Percentiles rank a stretch among this genome's conserved stretches.
These are phyloP conservation scores for Neodidymelliopsis sp. DNA, from an alignment of 2,329 filamentous ascomycete species.

Conservation along the genomic window DNA sequence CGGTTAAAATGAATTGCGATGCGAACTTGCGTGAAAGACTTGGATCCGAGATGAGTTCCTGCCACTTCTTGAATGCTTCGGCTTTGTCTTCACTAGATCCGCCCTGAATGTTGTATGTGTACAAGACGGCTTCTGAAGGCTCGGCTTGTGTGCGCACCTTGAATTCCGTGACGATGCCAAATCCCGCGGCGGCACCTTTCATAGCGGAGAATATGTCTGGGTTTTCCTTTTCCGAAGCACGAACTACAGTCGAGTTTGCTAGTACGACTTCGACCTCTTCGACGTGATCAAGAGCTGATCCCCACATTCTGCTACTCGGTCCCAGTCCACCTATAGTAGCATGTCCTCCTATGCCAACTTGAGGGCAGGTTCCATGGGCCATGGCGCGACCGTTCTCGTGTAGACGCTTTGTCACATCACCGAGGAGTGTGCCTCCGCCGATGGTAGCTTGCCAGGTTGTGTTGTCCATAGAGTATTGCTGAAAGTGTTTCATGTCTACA, in stretches of 20 bases:
- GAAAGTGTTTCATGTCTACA: constrained; percentile 59
- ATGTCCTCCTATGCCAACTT: constrained; percentile 49
- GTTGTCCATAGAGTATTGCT: constrained; percentile 55
- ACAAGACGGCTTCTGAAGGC: constrained; percentile 42
- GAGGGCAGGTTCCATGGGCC: constrained; percentile 55
- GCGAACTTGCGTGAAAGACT: constrained; percentile 44
- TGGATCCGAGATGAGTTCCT: constrained; percentile 43
- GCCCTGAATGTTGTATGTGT: constrained; percentile 42
- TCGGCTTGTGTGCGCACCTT: constrained; percentile 47
- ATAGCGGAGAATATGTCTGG: constrained; percentile 54
- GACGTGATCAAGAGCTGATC: constrained; percentile 44
- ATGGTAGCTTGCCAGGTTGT: constrained; percentile 55
- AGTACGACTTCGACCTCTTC: constrained; percentile 50
- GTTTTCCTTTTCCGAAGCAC: constrained; percentile 47
- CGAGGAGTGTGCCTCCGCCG: constrained; percentile 59
- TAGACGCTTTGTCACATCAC: constrained; percentile 47
- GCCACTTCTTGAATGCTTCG: constrained; percentile 47
- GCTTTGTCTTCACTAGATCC: constrained; percentile 35
- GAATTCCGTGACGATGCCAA: constrained; percentile 53
- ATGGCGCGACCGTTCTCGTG: constrained; percentile 53
- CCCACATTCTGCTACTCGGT: constrained; percentile 44
- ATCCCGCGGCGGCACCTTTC: constrained; percentile 53
- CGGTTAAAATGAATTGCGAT: constrained; percentile 42
- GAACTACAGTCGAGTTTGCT: constrained; percentile 49
- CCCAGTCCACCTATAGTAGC: constrained; percentile 49